Evolutionary conservation across 345 rosid species (phyloP).

Genomic region (Hevea brasiliensis): DNA sequence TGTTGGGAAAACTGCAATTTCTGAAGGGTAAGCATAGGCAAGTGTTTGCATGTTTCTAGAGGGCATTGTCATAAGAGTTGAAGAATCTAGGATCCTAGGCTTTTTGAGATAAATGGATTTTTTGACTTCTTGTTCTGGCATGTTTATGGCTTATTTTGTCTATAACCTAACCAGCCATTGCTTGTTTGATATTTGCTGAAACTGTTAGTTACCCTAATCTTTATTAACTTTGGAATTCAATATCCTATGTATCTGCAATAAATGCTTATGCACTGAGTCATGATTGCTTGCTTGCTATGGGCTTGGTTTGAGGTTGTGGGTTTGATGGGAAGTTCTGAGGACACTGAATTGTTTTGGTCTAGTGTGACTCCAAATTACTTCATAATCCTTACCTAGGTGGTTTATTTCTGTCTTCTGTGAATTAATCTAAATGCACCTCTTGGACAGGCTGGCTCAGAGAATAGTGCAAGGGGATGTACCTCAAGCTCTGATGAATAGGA

Average conservation of each 20-base stretch:
- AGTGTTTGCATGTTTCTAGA: not conserved
- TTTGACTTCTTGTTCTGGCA: not conserved
- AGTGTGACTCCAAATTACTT: not conserved
- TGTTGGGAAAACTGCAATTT: slow-evolving; percentile 98
- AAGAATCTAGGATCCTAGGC: not conserved
- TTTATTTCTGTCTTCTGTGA: not conserved
- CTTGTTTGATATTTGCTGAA: not conserved
- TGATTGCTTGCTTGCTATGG: not conserved
- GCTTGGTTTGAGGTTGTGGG: slow-evolving; percentile 15
- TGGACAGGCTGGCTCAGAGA: slow-evolving; percentile 93
- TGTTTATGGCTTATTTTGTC: not conserved
- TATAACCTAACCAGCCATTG: not conserved
- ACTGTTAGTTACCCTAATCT: not conserved
- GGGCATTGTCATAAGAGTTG: slow-evolving; percentile 9
- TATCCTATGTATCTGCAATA: not conserved
- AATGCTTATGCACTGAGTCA: not conserved
- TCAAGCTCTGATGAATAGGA: slow-evolving; percentile 95
- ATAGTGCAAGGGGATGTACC: slow-evolving; percentile 99
- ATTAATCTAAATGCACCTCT: slow-evolving; percentile 10
- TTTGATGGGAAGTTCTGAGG: not conserved
- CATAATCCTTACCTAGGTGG: not conserved
- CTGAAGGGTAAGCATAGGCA: slow-evolving; percentile 77
- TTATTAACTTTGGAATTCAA: not conserved
- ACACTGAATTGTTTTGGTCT: not conserved
- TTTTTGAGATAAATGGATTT: not conserved